Base-by-base conservation (phyloP, 768 basidiomycete species). In the Lentinula guzmanii region DNA sequence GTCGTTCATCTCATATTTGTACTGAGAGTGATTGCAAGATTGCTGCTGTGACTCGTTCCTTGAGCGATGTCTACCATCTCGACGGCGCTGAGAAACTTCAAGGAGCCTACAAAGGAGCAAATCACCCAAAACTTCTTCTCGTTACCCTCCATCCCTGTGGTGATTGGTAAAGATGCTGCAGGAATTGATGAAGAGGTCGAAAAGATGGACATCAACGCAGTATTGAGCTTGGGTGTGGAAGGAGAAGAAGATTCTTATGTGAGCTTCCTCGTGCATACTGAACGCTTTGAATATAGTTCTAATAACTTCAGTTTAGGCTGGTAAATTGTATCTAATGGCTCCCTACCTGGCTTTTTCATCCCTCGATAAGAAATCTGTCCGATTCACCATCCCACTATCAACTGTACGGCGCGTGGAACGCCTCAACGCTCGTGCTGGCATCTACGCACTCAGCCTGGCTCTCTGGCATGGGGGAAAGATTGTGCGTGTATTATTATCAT, bases 401-500 rank as follows among this genome's bases (percentile, higher is more conserved):
- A 94, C 94, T 5, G 86, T 99, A 66, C 85, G 97, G 56, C 80
- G 97, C 60, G 97, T 99, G 21, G 97, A 99, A 75, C 79, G 94
- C 52, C 81, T 98, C 57, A 97, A 96, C 71, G 90, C 94, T 10
- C 85, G 94, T 13, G 91, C 94, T 33, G 97, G 97, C 5, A 89
- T 97, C 41, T 98, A 98, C 71, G 95, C 96, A n/a, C 82, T 99
- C 34, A 95, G 93, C 67, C 76, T 98, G 18, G 83, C 87, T n/a
- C 85, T 91, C 56, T 98, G 95, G 92, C 94, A 98, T 71, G 89
- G 92, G 39, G 84, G 91, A 78, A 90, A 96, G 77, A 90, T 98
- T 66, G 95, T 96, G 67, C 66, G 86, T 78, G 42, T 45, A 65
- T 18, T 59, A 16, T 52, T 18, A 31, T 54, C 57, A 45, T 39